phyloP scores from a whole-genome alignment of 2,329 filamentous ascomycete genomes.

The Hypoxylon sp. region DNA sequence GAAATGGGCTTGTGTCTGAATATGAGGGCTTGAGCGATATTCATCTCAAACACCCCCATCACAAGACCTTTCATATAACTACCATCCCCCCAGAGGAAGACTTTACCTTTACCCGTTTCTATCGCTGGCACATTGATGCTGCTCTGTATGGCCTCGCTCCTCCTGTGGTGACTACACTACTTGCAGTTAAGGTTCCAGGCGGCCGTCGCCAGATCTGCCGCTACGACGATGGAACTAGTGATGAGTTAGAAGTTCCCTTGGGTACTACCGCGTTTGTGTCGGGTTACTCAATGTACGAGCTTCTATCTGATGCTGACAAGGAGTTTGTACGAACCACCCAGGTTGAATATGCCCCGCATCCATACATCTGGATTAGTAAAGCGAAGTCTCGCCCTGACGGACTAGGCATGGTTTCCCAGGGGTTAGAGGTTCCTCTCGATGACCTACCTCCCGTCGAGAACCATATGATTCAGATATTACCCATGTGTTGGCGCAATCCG shows the following conservation, averaged over 20 bases:
- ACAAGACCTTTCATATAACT: conserved; percentile 81
- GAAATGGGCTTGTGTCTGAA: conserved; percentile 77
- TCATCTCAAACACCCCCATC: conserved; percentile 80
- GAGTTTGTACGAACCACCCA: conserved; percentile 76
- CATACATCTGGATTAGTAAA: conserved; percentile 85
- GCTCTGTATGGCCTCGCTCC: conserved; percentile 83
- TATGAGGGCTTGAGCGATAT: conserved; percentile 81
- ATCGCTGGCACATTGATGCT: conserved; percentile 86
- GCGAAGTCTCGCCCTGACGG: conserved; percentile 78
- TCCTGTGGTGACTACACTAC: conserved; percentile 78
- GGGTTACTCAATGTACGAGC: conserved; percentile 78
- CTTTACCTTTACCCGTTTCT: conserved; percentile 71
- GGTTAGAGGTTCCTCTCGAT: conserved; percentile 70
- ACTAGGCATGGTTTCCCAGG: conserved; percentile 78
- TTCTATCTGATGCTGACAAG: conserved; percentile 75
- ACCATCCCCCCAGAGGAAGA: conserved; percentile 70
- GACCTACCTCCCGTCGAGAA: conserved; percentile 77
- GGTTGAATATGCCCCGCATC: conserved; percentile 83
- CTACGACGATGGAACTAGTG: conserved; percentile 80
- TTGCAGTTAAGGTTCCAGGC: conserved; percentile 80
- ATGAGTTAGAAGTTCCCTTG: conserved; percentile 77
- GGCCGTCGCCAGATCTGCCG: conserved; percentile 76
- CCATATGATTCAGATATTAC: conserved; percentile 78
- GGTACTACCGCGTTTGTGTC: conserved; percentile 84
- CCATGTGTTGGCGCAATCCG: conserved; percentile 85